A percentile compares a stretch with the other conserved stretches of the same genome.
Evolutionary conservation across 2,329 filamentous ascomycete genomes (phyloP).

Genomic region (Colletotrichum kahawae): DNA sequence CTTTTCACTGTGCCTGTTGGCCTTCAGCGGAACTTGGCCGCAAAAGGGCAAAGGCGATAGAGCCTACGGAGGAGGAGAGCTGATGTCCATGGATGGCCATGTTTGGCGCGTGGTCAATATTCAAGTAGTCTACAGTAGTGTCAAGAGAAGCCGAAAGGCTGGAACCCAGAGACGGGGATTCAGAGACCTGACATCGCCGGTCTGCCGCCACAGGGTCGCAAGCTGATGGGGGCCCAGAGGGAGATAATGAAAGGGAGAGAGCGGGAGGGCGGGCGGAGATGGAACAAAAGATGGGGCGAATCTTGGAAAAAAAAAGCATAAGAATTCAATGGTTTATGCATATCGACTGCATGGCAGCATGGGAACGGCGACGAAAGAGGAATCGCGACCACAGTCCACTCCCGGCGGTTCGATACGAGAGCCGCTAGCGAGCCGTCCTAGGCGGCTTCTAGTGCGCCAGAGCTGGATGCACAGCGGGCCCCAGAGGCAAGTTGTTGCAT

Average conservation of each 20-base stretch:
- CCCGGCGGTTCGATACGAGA: conserved; percentile 1
- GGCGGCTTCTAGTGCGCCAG: neutral
- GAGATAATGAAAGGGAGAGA: neutral
- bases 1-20: neutral
- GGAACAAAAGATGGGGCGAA: neutral
- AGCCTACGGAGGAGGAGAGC: neutral
- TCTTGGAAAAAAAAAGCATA: neutral
- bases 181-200: neutral
- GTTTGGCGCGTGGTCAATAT: neutral
- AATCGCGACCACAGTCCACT: neutral
- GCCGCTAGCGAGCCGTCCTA: neutral
- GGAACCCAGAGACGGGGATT: neutral
- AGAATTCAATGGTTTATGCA: neutral
- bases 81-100: neutral
- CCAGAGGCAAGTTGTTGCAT: neutral
- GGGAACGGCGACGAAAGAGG: neutral
- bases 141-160: neutral
- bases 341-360: neutral
- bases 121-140: neutral
- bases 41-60: neutral
- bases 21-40: neutral
- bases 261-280: neutral
- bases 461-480: neutral
- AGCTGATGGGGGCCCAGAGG: neutral
- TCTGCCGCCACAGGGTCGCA: neutral